Evolutionary conservation across 495 filamentous ascomycete species (phyloP), one percentile per base, ranked within the genome.

Genomic region (Hyaloscypha hepaticicola): DNA sequence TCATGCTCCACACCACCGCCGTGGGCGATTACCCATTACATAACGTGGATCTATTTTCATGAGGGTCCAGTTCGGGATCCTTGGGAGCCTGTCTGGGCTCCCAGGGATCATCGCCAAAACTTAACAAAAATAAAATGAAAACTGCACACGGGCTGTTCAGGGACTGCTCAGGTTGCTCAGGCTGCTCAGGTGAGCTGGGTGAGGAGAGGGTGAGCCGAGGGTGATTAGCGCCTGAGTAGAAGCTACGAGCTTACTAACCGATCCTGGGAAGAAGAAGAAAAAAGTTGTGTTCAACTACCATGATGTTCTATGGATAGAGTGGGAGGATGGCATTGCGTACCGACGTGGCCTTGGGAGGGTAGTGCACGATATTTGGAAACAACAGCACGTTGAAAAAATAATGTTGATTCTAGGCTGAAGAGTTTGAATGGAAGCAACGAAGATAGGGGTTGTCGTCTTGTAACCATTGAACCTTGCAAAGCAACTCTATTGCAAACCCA

Each of bases 61-160:
- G 38, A 57, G 60, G 66, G 57, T 64, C 61, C 51, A 60, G 60
- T 64, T 68, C 31, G 22, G 65, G 65, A 68, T 68, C 60, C 65
- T 60, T 64, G 41, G 52, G 60, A 67, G 58, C 58, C 59, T 63
- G 21, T 67, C 63, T 63, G 38, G 38, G 38, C 38, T 45, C 38
- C 38, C 19, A 45, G 38, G 38, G 38, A 45, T 45, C 19, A 45
- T 45, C 19, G 38, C 38, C 38, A 45, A 45, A 45, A 45, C 38
- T 45, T 8, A 19, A 45, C 25, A 59, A 59, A n/a, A 58, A 58
- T 64, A 31, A 50, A 49, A 64, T 64, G 24, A 64, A 55, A 50
- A 45, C 38, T 45, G 38, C 38, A 8, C 19, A 45, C 8, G 38
- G 38, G 38, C 38, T 45, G 38, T 19, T 45, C 38, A 45, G 26